Conservation (phyloP, 2,329 filamentous ascomycete species). For the Chaetomium sp. region DNA sequence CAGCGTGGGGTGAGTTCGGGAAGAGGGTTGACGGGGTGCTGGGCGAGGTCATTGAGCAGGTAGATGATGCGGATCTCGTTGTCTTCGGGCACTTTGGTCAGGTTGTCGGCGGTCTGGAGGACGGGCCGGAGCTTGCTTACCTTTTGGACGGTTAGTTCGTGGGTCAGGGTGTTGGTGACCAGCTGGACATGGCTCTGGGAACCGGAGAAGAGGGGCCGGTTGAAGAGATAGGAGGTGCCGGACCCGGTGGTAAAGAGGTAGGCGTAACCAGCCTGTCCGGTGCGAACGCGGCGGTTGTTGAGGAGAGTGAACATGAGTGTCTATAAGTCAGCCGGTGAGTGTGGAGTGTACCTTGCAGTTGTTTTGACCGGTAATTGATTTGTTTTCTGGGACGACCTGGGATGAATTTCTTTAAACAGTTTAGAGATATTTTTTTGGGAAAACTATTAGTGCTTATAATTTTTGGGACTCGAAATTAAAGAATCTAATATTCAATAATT, state of each 20-base stretch:
- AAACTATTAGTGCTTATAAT: no score
- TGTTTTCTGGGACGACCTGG: no score
- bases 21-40: neutral
- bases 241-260: constrained; percentile 1
- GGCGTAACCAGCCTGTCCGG: neutral
- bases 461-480: no score
- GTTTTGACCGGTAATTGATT: no score
- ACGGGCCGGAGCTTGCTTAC: neutral
- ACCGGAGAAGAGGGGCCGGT: neutral
- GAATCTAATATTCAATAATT: no score
- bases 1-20: neutral
- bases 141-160: constrained; percentile 8
- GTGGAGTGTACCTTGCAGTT: neutral
- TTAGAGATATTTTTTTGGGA: no score
- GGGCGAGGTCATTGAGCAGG: neutral
- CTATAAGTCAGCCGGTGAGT: neutral
- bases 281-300: neutral
- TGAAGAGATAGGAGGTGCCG: constrained; percentile 6
- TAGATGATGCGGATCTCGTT: constrained; percentile 3
- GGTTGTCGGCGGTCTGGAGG: neutral
- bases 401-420: no score
- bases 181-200: constrained; percentile 9
- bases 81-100: neutral
- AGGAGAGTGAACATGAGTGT: neutral
- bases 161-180: constrained; percentile 5